phyloP scores from a whole-genome alignment of 2,329 filamentous ascomycete species.

The Elsinoe fawcettii region DNA sequence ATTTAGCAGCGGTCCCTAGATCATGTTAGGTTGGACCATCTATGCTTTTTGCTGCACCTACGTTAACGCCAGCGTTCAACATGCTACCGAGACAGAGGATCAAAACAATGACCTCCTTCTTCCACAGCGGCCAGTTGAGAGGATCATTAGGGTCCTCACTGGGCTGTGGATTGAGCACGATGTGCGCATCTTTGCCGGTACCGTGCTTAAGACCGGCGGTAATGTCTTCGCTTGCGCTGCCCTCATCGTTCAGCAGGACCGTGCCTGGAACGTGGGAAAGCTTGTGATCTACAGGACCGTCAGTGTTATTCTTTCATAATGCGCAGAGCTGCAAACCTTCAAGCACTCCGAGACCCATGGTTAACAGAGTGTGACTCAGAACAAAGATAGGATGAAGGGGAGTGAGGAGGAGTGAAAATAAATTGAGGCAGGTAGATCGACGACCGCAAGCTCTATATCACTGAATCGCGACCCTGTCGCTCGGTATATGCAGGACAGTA shows the following conservation, averaged over 20 bases:
- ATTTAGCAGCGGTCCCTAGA: conserved; percentile 30
- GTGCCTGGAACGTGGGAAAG: conserved; percentile 19
- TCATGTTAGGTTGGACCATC: not conserved
- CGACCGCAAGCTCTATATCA: conserved; percentile 7
- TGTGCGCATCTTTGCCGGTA: conserved; percentile 18
- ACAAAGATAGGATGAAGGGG: not conserved
- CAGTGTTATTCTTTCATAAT: not conserved
- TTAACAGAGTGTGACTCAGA: not conserved
- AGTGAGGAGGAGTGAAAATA: not conserved
- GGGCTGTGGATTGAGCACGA: conserved; percentile 21
- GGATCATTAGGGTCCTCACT: conserved; percentile 29
- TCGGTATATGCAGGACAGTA: not conserved
- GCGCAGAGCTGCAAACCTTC: not conserved
- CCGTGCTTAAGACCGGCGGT: conserved; percentile 19
- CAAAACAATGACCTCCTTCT: conserved; percentile 30
- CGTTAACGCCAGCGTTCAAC: conserved; percentile 33
- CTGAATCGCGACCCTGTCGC: not conserved
- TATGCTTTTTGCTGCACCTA: conserved; percentile 18
- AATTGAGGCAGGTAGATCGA: not conserved
- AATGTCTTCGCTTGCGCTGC: conserved; percentile 14
- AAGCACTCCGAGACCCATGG: conserved; percentile 15
- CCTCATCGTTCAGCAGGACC: conserved; percentile 19
- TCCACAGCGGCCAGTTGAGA: conserved; percentile 28
- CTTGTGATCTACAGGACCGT: conserved; percentile 11
- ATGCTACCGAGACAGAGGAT: conserved; percentile 23